A percentile compares a stretch with the other conserved stretches of the same genome.
Evolutionary conservation across 2,329 filamentous ascomycete genomes (phyloP).

Genomic region (Periconia digitata): DNA sequence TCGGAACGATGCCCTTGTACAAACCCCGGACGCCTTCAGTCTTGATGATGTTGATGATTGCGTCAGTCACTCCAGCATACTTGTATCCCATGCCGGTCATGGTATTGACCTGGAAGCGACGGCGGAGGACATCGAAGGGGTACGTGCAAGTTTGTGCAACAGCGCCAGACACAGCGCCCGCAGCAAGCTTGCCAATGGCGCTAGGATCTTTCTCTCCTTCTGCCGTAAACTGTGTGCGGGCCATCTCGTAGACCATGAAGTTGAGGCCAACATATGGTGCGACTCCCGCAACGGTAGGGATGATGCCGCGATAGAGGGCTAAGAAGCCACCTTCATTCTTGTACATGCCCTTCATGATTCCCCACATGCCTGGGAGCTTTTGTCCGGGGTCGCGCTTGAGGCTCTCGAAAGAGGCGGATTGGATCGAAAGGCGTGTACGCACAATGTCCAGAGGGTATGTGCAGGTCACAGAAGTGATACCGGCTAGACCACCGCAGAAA

Average conservation of each 20-base stretch:
- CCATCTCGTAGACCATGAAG: constrained; percentile 96
- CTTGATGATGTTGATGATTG: constrained; percentile 75
- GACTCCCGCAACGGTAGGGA: constrained; percentile 92
- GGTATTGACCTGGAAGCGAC: constrained; percentile 97
- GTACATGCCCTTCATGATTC: constrained; percentile 81
- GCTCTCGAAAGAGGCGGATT: constrained; percentile 90
- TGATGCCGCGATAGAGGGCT: constrained; percentile 90
- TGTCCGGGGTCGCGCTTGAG: constrained; percentile 53
- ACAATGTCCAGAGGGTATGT: constrained; percentile 99
- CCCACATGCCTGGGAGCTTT: constrained; percentile 89
- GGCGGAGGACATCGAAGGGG: constrained; percentile 91
- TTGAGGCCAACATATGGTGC: constrained; percentile 97
- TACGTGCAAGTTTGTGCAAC: constrained; percentile 98
- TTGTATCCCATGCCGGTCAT: constrained; percentile 98
- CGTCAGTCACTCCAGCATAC: constrained; percentile 85
- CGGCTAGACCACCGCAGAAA: constrained; percentile 86
- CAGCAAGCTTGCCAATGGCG: constrained; percentile 77
- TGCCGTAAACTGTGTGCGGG: constrained; percentile 79
- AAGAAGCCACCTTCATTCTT: constrained; percentile 80
- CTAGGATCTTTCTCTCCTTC: constrained; percentile 85
- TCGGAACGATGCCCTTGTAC: constrained; percentile 95
- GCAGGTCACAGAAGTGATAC: constrained; percentile 90
- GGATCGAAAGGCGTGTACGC: constrained; percentile 90
- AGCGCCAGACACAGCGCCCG: constrained; percentile 91
- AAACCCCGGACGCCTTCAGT: constrained; percentile 84